Evolutionary conservation across 345 rosid genomes (phyloP), one percentile per base, ranked within the genome.

Genomic region (Heritiera littoralis): DNA sequence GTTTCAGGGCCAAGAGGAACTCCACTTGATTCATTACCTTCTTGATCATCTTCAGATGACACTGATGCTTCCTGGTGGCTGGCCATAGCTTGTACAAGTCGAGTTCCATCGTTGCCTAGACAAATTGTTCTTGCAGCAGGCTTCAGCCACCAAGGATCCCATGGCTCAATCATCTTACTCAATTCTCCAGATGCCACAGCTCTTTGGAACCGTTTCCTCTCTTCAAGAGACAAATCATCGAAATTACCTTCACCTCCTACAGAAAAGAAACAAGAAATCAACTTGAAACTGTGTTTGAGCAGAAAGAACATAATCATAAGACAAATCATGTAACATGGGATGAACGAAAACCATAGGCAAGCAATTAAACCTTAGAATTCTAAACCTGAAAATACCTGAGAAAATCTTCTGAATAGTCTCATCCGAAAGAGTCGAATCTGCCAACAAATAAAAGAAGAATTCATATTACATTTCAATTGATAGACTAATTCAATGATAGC

Each of bases 91-190:
- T 89, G 95, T 67, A 94, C 83, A 13, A 94, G 90, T 54, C 79
- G 87, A 61, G 89, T 85, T 75, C 98, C 99, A 45, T 85, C 86
- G 65, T 76, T 79, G 64, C 97, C 85, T 51, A 91, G 92, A 65
- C 85, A 79, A 67, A 94, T 87, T 71, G 81, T 81, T 80, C 85
- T 81, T 40, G 96, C 96, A 69, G 90, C 87, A 86, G 90, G 89
- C 54, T 79, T 87, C 78, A 91, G 77, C 99, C 99, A 95, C 98
- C 99, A 95, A 58, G 98, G 99, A 43, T 90, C 95, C 99, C 99
- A 94, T 10, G 97, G 97, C 78, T 91, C 81, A 54, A 94, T 92
- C 92, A 92, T 83, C 86, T 84, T 95, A 81, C 99, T 89, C 79
- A 95, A 84, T 84, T 92, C 97, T 30, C 99, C 98, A 66, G 94